These are phyloP conservation scores for Hypoxylon sp. DNA, from an alignment of 2,329 filamentous ascomycete species.

Conservation along the genomic window DNA sequence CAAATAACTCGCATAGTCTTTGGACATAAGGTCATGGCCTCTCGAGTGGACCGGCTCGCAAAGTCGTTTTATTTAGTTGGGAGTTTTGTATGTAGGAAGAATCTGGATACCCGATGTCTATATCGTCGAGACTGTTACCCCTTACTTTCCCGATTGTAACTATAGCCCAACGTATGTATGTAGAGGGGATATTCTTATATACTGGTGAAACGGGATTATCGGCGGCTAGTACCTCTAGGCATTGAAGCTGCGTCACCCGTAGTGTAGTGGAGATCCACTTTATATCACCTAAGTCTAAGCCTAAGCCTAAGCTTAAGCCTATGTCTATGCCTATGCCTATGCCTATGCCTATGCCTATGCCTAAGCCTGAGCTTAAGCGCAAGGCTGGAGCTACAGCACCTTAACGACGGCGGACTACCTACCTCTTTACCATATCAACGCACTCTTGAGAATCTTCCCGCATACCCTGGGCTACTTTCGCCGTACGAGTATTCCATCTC, in stretches of 20 bases:
- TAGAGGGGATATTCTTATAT: neutral
- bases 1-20: constrained; percentile 9
- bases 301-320: constrained; percentile 29
- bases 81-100: constrained; percentile 8
- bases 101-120: constrained; percentile 10
- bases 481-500: neutral
- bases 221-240: constrained; percentile 28
- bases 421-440: constrained; percentile 16
- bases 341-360: too few species aligned
- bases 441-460: neutral
- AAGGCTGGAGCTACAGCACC: constrained; percentile 26
- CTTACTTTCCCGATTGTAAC: neutral
- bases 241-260: constrained; percentile 37
- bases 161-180: neutral
- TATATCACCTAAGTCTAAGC: constrained; percentile 33
- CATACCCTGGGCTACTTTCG: neutral
- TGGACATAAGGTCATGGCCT: constrained; percentile 6
- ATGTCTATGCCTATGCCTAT: too few species aligned
- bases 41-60: constrained; percentile 2
- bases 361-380: constrained; percentile 26
- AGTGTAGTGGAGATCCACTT: constrained; percentile 19
- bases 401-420: neutral
- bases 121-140: neutral
- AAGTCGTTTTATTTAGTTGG: constrained; percentile 3
- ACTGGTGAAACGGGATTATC: constrained; percentile 15